These are phyloP conservation scores for Oryza meridionalis DNA, from an alignment of 176 grass and related monocot genomes.

Conservation along the genomic window DNA sequence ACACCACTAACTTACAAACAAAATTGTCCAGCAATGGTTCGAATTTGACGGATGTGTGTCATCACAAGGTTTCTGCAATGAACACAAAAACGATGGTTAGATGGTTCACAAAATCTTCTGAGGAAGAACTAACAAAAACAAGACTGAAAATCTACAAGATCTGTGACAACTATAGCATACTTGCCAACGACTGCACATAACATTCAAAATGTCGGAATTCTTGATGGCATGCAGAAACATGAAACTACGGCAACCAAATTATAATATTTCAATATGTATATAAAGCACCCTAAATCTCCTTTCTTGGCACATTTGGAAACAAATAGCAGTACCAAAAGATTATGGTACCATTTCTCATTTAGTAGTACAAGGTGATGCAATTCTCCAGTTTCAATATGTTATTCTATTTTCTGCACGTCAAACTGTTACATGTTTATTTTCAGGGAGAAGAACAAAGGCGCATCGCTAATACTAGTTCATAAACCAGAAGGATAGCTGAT, in stretches of 20 bases:
- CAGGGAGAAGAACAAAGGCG: neutral
- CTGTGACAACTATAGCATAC: neutral
- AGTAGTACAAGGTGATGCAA: neutral
- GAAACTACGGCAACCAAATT: neutral
- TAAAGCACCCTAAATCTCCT: neutral
- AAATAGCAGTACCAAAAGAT: neutral
- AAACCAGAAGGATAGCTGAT: neutral
- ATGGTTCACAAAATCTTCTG: neutral
- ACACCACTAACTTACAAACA: conserved; percentile 42
- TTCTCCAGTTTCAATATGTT: neutral
- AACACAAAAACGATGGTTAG: conserved; percentile 25
- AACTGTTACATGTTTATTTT: neutral
- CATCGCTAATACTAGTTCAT: neutral
- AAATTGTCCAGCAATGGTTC: conserved; percentile 32
- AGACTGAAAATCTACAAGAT: neutral
- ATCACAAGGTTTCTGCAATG: conserved; percentile 35
- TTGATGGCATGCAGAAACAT: neutral
- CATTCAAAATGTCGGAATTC: neutral
- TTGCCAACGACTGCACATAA: neutral
- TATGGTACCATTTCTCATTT: neutral
- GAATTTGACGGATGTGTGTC: neutral
- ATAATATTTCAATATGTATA: neutral
- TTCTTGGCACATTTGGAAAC: neutral
- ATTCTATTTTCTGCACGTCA: neutral
- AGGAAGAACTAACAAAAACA: neutral